A percentile compares a stretch with the other conserved stretches of the same genome.
Evolutionary conservation across 2,329 filamentous ascomycete species (phyloP).

Genomic region (Fusarium mundagurra): DNA sequence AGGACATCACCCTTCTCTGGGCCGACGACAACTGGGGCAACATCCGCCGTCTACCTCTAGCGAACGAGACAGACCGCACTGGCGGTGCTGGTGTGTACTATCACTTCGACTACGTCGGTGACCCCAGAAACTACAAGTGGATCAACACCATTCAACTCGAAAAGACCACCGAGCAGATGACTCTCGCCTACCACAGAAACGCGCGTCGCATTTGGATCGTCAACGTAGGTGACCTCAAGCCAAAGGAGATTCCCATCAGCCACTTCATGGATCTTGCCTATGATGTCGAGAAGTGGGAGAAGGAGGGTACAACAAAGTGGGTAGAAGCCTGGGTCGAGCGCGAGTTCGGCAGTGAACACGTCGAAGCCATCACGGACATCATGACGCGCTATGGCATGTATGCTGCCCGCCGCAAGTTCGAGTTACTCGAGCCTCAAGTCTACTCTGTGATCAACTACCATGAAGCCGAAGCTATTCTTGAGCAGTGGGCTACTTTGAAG

Average conservation of each 20-base stretch:
- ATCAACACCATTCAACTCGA: constrained; percentile 58
- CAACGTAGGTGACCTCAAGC: constrained; percentile 71
- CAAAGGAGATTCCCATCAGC: constrained; percentile 64
- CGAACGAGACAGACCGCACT: constrained; percentile 60
- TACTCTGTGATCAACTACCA: constrained; percentile 69
- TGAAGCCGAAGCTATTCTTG: constrained; percentile 65
- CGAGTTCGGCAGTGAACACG: constrained; percentile 60
- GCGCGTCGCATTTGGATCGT: constrained; percentile 69
- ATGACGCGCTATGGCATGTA: constrained; percentile 63
- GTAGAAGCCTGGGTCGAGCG: constrained; percentile 58
- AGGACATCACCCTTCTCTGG: constrained; percentile 71
- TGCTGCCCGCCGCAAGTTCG: constrained; percentile 66
- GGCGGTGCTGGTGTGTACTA: constrained; percentile 69
- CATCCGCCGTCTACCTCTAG: constrained; percentile 65
- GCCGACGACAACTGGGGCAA: constrained; percentile 73
- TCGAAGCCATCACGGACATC: constrained; percentile 55
- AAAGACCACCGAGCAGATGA: constrained; percentile 52
- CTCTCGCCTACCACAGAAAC: constrained; percentile 58
- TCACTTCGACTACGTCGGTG: constrained; percentile 72
- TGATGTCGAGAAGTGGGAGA: constrained; percentile 54
- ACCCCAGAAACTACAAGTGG: constrained; percentile 69
- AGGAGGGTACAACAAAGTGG: constrained; percentile 51
- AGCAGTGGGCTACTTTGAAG: constrained; percentile 61
- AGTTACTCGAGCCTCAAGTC: constrained; percentile 65
- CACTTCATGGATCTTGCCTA: constrained; percentile 68